phyloP scores from a whole-genome alignment of 2,329 filamentous ascomycete genomes.

The Botrytis pseudocinerea region DNA sequence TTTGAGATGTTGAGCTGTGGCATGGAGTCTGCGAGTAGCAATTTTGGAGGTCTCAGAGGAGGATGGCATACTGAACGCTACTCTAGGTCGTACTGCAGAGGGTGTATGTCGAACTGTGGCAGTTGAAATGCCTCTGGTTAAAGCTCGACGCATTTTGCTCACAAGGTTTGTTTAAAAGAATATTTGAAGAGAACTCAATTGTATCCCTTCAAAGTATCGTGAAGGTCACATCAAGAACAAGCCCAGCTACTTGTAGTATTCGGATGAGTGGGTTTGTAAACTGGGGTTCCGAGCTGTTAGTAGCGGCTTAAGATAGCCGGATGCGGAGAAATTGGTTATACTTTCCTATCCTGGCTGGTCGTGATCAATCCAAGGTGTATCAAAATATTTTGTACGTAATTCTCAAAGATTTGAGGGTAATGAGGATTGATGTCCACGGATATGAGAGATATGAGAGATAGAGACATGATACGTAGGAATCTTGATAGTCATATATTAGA shows the following conservation, averaged over 20 bases:
- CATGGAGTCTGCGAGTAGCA: constrained; percentile 56
- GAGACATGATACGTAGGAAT: neutral
- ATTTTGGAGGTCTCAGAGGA: constrained; percentile 34
- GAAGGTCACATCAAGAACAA: constrained; percentile 1
- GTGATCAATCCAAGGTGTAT: neutral
- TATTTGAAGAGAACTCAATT: neutral
- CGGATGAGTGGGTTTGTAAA: neutral
- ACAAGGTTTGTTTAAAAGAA: neutral
- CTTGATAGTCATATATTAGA: neutral
- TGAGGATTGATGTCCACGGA: neutral
- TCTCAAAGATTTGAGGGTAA: neutral
- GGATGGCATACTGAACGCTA: constrained; percentile 36
- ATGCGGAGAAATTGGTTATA: constrained; percentile 5
- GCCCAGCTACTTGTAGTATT: constrained; percentile 1
- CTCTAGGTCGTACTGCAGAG: constrained; percentile 29
- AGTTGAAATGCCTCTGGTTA: constrained; percentile 37
- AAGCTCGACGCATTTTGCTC: constrained; percentile 38
- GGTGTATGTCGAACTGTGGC: constrained; percentile 27
- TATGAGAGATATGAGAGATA: neutral
- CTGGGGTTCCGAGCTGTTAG: neutral
- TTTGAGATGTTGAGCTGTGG: constrained; percentile 56
- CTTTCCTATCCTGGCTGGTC: neutral
- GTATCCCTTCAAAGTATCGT: neutral
- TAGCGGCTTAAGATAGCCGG: constrained; percentile 6
- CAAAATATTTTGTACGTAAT: constrained; percentile 8